phyloP scores from a whole-genome alignment of 1,284 basidiomycete species.

The Ganoderma resinaceum region DNA sequence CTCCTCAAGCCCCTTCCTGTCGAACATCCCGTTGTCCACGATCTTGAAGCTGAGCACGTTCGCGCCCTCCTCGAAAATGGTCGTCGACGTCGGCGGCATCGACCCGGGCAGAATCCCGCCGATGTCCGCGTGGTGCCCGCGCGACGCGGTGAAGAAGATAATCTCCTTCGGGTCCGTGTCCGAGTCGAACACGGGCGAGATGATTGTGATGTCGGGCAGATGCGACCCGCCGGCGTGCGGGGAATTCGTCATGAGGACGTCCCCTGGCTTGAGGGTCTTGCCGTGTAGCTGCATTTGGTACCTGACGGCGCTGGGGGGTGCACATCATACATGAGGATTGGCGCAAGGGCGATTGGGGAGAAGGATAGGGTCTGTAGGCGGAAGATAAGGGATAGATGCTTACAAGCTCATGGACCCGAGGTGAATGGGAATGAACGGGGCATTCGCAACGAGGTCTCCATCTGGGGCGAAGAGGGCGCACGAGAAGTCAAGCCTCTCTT shows the following conservation, averaged over 20 bases:
- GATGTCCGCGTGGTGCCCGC: conserved; percentile 88
- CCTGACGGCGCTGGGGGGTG: conserved; percentile 76
- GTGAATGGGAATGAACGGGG: conserved; percentile 86
- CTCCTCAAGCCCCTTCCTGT: conserved; percentile 76
- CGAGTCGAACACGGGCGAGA: conserved; percentile 86
- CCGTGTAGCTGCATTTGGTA: conserved; percentile 86
- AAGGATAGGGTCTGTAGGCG: not conserved
- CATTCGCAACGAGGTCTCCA: conserved; percentile 91
- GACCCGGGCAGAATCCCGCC: conserved; percentile 84
- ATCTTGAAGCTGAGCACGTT: conserved; percentile 95
- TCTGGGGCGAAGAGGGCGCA: conserved; percentile 92
- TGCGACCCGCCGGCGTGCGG: conserved; percentile 91
- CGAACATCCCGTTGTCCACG: conserved; percentile 84
- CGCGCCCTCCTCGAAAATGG: conserved; percentile 93
- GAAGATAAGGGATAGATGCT: conserved; percentile 38
- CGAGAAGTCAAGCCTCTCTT: conserved; percentile 89
- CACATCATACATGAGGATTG: not conserved
- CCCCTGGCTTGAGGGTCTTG: conserved; percentile 77
- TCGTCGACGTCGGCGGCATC: conserved; percentile 94
- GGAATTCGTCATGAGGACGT: conserved; percentile 92
- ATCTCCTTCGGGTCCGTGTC: conserved; percentile 61
- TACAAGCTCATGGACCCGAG: conserved; percentile 87
- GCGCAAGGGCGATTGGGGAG: not conserved
- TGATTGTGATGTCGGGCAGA: conserved; percentile 88
- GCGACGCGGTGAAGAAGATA: conserved; percentile 92